Evolutionary conservation across 495 filamentous ascomycete genomes (phyloP), one percentile per base, ranked within the genome.

Genomic region (Penicillium nucicola): DNA sequence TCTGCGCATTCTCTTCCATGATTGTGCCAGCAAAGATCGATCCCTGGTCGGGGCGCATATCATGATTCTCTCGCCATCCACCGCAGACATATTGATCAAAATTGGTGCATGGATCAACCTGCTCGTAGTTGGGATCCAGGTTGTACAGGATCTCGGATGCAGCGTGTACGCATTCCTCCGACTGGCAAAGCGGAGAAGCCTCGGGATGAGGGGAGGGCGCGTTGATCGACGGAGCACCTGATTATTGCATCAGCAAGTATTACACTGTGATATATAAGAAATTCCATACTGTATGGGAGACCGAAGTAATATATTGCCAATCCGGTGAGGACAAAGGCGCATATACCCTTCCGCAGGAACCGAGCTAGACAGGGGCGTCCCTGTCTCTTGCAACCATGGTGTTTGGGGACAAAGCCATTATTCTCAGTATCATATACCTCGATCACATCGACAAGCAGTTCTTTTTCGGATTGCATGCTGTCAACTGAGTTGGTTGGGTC

Each of bases 81-180:
- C 80, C 83, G 58, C 86, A 90, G 31, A 86, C 82, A 55, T 81
- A 78, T 52, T 83, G 71, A 45, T 89, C 84, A 49, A 89, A 89
- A 42, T 87, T 58, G 35, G 72, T 81, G 54, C 87, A 90, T 4
- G 87, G 83, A 60, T 90, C 84, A 34, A 88, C 67, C 0, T 80
- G 54, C 46, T 76, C 63, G 56, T 84, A 81, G 33, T 84, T 74
- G n/a, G 86, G 81, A 14, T 84, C 79, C 23, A 89, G 68, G 52
- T 83, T 87, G 50, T 81, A 78, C 7, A 90, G 75, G 28, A 89
- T 79, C 45, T 82, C 78, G 17, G 85, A 84, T 6, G 86, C 76
- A 19, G 84, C 85, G 46, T 86, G 81, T 11, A 89, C 71, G 62
- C 87, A 90, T 55, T 80, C 77, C 19, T 82, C 78, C 8, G 82